Evolutionary conservation across 140 eudicot genomes (phyloP).

Genomic region (Oenanthe javanica): DNA sequence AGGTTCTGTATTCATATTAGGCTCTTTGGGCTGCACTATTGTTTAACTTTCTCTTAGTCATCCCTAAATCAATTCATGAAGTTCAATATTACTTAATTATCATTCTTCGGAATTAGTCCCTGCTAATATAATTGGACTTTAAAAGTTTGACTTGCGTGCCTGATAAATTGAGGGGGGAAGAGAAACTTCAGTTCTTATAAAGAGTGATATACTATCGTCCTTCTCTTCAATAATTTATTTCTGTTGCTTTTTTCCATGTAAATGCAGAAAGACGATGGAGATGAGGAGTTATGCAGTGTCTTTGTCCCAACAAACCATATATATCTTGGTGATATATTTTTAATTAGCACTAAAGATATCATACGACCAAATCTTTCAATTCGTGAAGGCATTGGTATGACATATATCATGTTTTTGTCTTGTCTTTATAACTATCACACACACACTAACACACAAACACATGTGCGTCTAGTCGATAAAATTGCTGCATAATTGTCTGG

Average conservation of each 20-base stretch:
- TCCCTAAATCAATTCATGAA: not conserved
- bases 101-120: not conserved
- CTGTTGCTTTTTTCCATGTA: not conserved
- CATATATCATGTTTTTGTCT: not conserved
- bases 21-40: not conserved
- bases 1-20: not conserved
- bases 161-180: not conserved
- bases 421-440: not conserved
- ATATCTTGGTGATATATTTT: constrained; percentile 5
- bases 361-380: constrained; percentile 6
- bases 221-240: not conserved
- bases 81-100: not conserved
- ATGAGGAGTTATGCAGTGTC: not conserved
- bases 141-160: not conserved
- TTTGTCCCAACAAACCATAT: constrained; percentile 9
- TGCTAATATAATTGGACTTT: not conserved
- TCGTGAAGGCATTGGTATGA: constrained; percentile 13
- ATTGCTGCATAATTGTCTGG: not conserved
- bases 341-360: constrained; percentile 6
- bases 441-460: no score
- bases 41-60: not conserved
- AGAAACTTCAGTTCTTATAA: not conserved
- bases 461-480: no score
- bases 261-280: constrained; percentile 2
- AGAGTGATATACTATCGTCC: not conserved